Evolutionary conservation across 2,329 filamentous ascomycete species (phyloP).

Genomic region (Colletotrichum simmondsii): DNA sequence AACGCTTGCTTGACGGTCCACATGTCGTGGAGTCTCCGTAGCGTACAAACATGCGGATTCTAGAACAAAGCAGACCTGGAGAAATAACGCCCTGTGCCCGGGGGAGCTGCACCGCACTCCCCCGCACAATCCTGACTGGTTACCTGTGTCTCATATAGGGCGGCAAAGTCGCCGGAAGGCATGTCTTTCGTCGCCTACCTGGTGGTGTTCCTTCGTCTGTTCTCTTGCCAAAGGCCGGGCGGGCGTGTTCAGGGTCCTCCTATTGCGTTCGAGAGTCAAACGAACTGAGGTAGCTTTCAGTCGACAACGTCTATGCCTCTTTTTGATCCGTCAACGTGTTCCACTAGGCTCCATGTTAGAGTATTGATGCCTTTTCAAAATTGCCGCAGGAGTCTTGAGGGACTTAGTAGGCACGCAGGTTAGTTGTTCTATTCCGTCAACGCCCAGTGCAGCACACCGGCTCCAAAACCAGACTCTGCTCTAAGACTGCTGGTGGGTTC

Average conservation of each 20-base stretch:
- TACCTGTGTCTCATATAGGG: not conserved
- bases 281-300: too few species aligned
- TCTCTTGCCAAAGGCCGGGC: not conserved
- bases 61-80: constrained; percentile 7
- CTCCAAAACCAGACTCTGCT: not conserved
- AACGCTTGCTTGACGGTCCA: not conserved
- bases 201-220: too few species aligned
- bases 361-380: too few species aligned
- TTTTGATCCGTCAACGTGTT: too few species aligned
- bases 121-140: not conserved
- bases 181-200: not conserved
- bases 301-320: too few species aligned
- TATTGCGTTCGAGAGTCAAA: not conserved
- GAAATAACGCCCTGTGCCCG: not conserved
- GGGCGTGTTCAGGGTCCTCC: not conserved
- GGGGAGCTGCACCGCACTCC: not conserved
- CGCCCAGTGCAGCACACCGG: not conserved
- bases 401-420: not conserved
- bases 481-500: constrained; percentile 5
- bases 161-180: not conserved
- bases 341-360: too few species aligned
- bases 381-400: not conserved
- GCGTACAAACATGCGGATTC: not conserved
- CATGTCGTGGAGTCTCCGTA: not conserved
- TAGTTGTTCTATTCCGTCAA: not conserved